These are phyloP conservation scores for Pseudogymnoascus pannorum DNA, from an alignment of 2,329 filamentous ascomycete species.

Conservation along the genomic window DNA sequence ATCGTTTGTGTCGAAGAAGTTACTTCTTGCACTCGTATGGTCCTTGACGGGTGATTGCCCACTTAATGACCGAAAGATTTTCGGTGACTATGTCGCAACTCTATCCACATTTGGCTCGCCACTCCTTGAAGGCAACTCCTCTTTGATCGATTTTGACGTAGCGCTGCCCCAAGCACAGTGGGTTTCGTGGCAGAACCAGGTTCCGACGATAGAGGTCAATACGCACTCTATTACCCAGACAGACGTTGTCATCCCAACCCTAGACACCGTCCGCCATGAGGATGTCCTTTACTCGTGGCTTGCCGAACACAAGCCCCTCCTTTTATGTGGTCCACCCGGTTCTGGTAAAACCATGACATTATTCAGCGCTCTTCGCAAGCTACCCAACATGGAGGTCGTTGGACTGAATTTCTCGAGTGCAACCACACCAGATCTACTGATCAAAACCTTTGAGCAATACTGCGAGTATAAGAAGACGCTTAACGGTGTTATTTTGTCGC, in stretches of 20 bases:
- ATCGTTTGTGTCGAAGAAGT: conserved; percentile 84
- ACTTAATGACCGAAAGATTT: conserved; percentile 75
- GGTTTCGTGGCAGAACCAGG: conserved; percentile 89
- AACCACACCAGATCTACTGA: conserved; percentile 91
- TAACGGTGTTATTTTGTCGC: conserved; percentile 90
- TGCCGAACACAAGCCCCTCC: conserved; percentile 92
- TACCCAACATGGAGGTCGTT: conserved; percentile 98
- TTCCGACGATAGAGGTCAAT: conserved; percentile 92
- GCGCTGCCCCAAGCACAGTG: conserved; percentile 80
- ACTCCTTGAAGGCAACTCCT: conserved; percentile 66
- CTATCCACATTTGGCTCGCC: conserved; percentile 84
- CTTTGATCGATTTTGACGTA: conserved; percentile 94
- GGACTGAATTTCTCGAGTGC: conserved; percentile 99
- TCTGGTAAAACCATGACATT: conserved; percentile 99
- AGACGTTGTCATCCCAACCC: conserved; percentile 94
- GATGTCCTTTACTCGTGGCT: conserved; percentile 99
- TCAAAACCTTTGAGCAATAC: conserved; percentile 99
- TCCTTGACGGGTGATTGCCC: conserved; percentile 93
- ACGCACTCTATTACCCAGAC: conserved; percentile 97
- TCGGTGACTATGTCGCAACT: conserved; percentile 76
- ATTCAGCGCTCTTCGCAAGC: conserved; percentile 91
- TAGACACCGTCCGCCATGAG: conserved; percentile 95
- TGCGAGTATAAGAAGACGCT: conserved; percentile 99
- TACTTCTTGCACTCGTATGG: conserved; percentile 89
- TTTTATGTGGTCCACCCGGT: conserved; percentile 94